Percentiles rank a stretch among this genome's conserved stretches.
Evolutionary conservation across 108 stramenopile genomes (phyloP).

Genomic region (Pelagomonas calceolata): DNA sequence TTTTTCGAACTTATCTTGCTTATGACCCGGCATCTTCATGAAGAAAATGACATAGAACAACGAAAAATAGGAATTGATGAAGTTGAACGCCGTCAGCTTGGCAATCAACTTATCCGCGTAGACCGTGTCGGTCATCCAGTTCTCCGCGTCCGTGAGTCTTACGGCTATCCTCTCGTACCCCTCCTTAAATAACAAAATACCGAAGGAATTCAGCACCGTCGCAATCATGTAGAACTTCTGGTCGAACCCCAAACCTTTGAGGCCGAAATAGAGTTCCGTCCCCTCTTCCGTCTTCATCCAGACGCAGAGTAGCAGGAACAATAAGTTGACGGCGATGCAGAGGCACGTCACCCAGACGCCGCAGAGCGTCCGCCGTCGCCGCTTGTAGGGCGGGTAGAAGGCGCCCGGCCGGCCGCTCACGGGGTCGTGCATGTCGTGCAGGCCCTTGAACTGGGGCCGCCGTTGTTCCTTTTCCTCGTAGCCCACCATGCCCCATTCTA

Average conservation of each 20-base stretch:
- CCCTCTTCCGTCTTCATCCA: too few relatives aligned
- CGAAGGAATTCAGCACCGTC: constrained; percentile 17
- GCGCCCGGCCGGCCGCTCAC: constrained; percentile 11
- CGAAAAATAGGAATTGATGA: constrained; percentile 46
- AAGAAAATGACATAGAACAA: constrained; percentile 44
- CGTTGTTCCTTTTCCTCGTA: constrained; percentile 26
- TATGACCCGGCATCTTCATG: too few relatives aligned
- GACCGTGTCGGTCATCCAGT: constrained; percentile 38
- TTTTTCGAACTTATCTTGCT: constrained; percentile 10
- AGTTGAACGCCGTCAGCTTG: constrained; percentile 46
- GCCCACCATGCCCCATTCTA: constrained; percentile 25
- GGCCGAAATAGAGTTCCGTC: constrained; percentile 1
- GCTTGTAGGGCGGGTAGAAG: constrained; percentile 3
- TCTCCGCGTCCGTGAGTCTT: constrained; percentile 25
- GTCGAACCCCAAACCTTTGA: constrained; percentile 4
- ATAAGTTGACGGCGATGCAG: constrained; percentile 24
- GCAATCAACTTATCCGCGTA: constrained; percentile 39
- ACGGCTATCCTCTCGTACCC: constrained; percentile 8
- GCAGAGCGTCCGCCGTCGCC: too few relatives aligned
- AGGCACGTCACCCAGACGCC: constrained; percentile 12
- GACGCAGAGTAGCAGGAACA: constrained; percentile 15
- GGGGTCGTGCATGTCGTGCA: constrained; percentile 3
- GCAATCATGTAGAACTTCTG: not conserved
- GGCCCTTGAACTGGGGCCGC: constrained; percentile 27
- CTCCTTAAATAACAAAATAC: constrained; percentile 10